Evolutionary conservation across 2,329 filamentous ascomycete genomes (phyloP).

Genomic region (Botrytis fragariae): DNA sequence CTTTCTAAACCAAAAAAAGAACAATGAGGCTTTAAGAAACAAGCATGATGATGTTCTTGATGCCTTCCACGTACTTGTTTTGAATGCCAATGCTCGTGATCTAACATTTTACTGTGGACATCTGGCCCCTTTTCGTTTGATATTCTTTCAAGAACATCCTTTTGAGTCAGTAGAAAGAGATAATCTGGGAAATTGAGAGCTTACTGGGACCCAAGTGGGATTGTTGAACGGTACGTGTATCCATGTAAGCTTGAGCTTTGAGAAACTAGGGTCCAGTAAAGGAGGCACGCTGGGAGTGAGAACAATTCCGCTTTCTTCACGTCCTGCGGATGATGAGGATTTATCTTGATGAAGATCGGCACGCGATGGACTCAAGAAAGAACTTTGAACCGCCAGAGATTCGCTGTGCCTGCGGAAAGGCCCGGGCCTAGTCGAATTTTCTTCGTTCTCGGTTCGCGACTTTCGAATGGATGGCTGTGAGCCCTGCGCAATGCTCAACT

Average conservation of each 20-base stretch:
- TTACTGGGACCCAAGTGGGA: neutral
- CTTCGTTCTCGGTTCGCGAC: neutral
- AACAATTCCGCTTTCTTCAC: neutral
- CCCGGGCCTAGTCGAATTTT: neutral
- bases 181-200: neutral
- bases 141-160: constrained; percentile 12
- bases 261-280: neutral
- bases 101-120: constrained; percentile 12
- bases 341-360: neutral
- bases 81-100: constrained; percentile 19
- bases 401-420: neutral
- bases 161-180: neutral
- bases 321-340: neutral
- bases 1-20: constrained; percentile 10
- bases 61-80: constrained; percentile 22
- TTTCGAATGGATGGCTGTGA: neutral
- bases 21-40: constrained; percentile 22
- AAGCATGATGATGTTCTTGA: constrained; percentile 22
- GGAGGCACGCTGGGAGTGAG: too few relatives aligned
- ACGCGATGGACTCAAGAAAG: neutral
- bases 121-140: constrained; percentile 20
- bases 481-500: neutral
- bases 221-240: constrained; percentile 5
- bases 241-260: constrained; percentile 6
- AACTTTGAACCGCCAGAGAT: neutral